A percentile compares a stretch with the other conserved stretches of the same genome.
phyloP scores from a whole-genome alignment of 108 stramenopile species.

The Discostella stelligeroides region DNA sequence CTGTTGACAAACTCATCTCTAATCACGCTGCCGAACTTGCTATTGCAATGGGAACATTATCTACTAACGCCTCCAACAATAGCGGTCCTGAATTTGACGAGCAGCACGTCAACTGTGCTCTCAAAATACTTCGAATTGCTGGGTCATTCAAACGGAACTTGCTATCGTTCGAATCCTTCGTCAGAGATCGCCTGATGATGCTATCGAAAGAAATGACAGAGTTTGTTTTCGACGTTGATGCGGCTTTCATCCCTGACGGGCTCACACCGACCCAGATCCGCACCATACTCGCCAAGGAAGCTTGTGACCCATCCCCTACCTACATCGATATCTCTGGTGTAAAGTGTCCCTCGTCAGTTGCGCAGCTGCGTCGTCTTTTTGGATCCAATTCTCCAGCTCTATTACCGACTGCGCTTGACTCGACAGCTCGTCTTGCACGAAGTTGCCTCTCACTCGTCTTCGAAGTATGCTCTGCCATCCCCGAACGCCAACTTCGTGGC shows the following conservation, averaged over 20 bases:
- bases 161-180: constrained; percentile 57
- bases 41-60: constrained; percentile 64
- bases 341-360: constrained; percentile 39
- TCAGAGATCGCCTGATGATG: constrained; percentile 58
- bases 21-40: constrained; percentile 71
- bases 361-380: constrained; percentile 52
- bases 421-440: constrained; percentile 55
- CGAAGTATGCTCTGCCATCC: constrained; percentile 82
- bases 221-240: constrained; percentile 18
- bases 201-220: constrained; percentile 56
- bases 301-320: constrained; percentile 44
- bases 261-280: constrained; percentile 73
- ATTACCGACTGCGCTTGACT: constrained; percentile 60
- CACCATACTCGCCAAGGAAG: constrained; percentile 64
- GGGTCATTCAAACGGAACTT: constrained; percentile 61
- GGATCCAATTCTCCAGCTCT: constrained; percentile 26
- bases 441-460: constrained; percentile 80
- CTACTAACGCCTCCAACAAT: constrained; percentile 44
- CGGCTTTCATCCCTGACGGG: constrained; percentile 60
- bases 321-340: constrained; percentile 35
- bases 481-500: constrained; percentile 59
- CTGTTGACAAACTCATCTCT: constrained; percentile 66
- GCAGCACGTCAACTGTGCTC: constrained; percentile 72
- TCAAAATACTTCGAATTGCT: constrained; percentile 77
- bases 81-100: constrained; percentile 67